Evolutionary conservation across 2,329 filamentous ascomycete genomes (phyloP).

Genomic region (Tricladium varicosporioides): DNA sequence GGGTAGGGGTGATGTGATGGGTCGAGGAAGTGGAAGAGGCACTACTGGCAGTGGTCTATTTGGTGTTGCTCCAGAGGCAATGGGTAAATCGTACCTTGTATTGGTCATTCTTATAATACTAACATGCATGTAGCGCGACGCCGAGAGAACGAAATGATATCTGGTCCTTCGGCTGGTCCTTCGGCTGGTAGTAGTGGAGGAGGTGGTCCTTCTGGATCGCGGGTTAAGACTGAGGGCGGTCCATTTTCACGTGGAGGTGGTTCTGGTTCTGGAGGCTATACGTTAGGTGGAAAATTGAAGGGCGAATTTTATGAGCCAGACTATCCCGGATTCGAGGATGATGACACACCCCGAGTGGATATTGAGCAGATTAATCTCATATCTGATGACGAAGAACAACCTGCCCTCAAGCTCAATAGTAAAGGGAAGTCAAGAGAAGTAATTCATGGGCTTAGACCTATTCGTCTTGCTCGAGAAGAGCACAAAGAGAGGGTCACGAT

Average conservation of each 20-base stretch:
- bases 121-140: constrained; percentile 2
- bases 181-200: constrained; percentile 10
- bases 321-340: constrained; percentile 29
- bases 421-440: constrained; percentile 16
- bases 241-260: constrained; percentile 13
- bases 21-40: constrained; percentile 15
- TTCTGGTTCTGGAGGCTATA: constrained; percentile 8
- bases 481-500: constrained; percentile 31
- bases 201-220: too few relatives aligned
- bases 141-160: not conserved
- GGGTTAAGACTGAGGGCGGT: not conserved
- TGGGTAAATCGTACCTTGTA: constrained; percentile 20
- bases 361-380: constrained; percentile 31
- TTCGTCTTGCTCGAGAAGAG: constrained; percentile 30
- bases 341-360: constrained; percentile 25
- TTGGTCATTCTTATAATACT: not conserved
- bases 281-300: constrained; percentile 7
- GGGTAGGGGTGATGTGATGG: constrained; percentile 35
- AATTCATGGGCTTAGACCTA: constrained; percentile 24
- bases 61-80: constrained; percentile 21
- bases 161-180: constrained; percentile 1
- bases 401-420: constrained; percentile 1
- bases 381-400: constrained; percentile 20
- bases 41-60: constrained; percentile 22
- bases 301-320: constrained; percentile 20